A percentile compares a stretch with the other conserved stretches of the same genome.
Evolutionary conservation across 345 rosid species (phyloP).

Genomic region (Gossypioides kirkii): DNA sequence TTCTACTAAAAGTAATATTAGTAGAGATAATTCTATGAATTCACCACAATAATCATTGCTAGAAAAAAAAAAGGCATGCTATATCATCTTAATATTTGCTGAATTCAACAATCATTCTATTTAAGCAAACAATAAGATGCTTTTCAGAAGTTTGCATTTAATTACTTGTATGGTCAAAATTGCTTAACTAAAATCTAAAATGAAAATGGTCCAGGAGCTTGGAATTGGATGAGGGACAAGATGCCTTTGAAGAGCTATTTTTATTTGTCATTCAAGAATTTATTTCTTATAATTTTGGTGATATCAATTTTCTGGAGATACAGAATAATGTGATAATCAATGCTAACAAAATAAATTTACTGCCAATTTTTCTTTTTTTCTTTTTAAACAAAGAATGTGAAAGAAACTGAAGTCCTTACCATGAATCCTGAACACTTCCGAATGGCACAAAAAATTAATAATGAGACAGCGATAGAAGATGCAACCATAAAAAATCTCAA

Average conservation of each 20-base stretch:
- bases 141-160: background rate
- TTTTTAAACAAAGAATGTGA: background rate
- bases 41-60: background rate
- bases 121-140: background rate
- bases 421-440: slow-evolving; percentile 33
- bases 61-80: background rate
- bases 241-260: background rate
- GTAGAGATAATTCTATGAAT: background rate
- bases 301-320: background rate
- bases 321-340: background rate
- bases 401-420: slow-evolving; percentile 25
- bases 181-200: background rate
- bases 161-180: background rate
- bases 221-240: background rate
- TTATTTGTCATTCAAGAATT: background rate
- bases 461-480: slow-evolving; percentile 33
- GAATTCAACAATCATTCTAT: background rate
- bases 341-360: background rate
- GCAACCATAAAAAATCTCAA: slow-evolving; percentile 41
- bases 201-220: background rate
- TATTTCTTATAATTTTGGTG: background rate
- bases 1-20: background rate
- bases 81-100: background rate
- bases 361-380: background rate
- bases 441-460: slow-evolving; percentile 33